Percentiles rank a stretch among this genome's conserved stretches.
Conservation (phyloP, 2,329 filamentous ascomycete genomes). For the Neodidymelliopsis sp. region DNA sequence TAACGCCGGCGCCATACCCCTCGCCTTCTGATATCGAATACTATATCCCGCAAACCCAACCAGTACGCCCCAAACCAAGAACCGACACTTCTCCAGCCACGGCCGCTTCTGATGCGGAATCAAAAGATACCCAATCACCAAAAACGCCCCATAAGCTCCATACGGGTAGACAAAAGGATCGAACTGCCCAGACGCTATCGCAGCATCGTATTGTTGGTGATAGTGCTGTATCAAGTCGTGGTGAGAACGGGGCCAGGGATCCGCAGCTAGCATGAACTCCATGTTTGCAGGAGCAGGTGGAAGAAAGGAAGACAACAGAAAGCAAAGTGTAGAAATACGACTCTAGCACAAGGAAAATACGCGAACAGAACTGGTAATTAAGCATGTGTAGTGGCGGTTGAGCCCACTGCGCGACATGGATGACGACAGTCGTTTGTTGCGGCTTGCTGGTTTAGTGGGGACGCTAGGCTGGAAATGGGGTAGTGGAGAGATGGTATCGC, state of each 20-base stretch:
- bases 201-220: conserved; percentile 49
- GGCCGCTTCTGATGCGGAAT: conserved; percentile 56
- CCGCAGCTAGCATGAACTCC: conserved; percentile 9
- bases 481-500: no score
- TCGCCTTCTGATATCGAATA: conserved; percentile 56
- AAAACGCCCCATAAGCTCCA: conserved; percentile 47
- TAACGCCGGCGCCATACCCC: conserved; percentile 61
- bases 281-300: conserved; percentile 11
- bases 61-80: conserved; percentile 55
- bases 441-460: no score
- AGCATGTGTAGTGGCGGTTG: no score
- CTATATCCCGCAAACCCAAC: conserved; percentile 54
- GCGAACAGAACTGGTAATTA: no score
- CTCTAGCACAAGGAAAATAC: no score
- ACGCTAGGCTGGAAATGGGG: no score
- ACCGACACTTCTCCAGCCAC: conserved; percentile 52
- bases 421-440: no score
- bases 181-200: conserved; percentile 50
- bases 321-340: not conserved
- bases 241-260: conserved; percentile 43
- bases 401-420: no score
- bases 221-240: conserved; percentile 47
- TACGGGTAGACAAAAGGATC: conserved; percentile 56
- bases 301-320: conserved; percentile 6
- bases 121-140: conserved; percentile 59